Evolutionary conservation across 495 filamentous ascomycete species (phyloP), one percentile per base, ranked within the genome.

Genomic region (Aspergillus coremiiformis): DNA sequence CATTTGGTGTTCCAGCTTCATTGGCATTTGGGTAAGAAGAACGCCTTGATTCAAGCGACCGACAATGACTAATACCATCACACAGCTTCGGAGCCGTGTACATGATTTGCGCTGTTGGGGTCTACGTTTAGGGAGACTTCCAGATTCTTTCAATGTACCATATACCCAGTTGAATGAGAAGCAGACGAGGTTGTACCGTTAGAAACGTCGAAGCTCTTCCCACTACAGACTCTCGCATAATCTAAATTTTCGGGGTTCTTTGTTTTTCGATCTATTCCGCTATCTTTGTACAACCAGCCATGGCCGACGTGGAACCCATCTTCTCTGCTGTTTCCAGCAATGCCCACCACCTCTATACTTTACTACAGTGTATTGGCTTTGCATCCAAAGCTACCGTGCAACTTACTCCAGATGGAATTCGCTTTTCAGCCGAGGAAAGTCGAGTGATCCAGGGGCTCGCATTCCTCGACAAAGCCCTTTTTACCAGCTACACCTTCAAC

Each of bases 81-180:
- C 47, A 3, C 64, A 98, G 93, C 37, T 90, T 96, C 67, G 93
- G 94, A 55, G 87, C 92, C 41, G 90, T 97, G 19, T 95, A 89
- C 77, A 92, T 95, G 84, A 96, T 98, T 66, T 98, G 93, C 70
- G 93, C 90, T 20, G 93, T 90, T 66, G 93, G 93, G 63, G 94
- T 98, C 64, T 98, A 98, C 84, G 93, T 98, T 70, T 98, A 83
- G 65, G 55, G 46, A 51, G 51, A 26, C 46, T 51, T 37, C 32
- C 21, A 52, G 33, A 61, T 57, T 47, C 50, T 58, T 52, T 62
- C 55, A 51, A 69, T 74, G 69, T 73, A 72, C 67, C 51, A 68
- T 67, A 67, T 60, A 54, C 37, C 37, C 37, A 20, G 59, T 65
- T 60, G 55, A 65, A 51, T 57, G 51, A 56, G 39, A 48, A 55